Percentiles rank a stretch among this genome's conserved stretches.
Conservation (phyloP, 2,329 filamentous ascomycete species). For the Fusarium beomiforme region DNA sequence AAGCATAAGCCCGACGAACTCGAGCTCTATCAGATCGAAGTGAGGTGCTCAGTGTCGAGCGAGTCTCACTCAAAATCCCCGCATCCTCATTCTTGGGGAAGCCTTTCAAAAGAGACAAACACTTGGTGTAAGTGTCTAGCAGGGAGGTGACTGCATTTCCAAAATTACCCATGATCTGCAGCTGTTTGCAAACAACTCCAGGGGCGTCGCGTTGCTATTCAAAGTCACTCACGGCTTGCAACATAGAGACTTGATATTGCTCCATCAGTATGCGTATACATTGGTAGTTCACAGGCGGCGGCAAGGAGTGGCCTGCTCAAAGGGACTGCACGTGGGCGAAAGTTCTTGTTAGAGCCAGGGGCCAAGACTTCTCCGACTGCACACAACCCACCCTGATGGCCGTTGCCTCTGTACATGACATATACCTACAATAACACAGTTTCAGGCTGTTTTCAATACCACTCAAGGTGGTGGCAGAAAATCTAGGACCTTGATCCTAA, state of each 20-base stretch:
- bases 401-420: slow-evolving; percentile 11
- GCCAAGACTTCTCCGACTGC: background rate
- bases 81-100: slow-evolving; percentile 40
- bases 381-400: slow-evolving; percentile 9
- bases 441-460: background rate
- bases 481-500: too few relatives aligned
- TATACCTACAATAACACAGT: background rate
- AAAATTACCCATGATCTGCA: slow-evolving; percentile 51
- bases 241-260: slow-evolving; percentile 3
- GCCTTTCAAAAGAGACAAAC: slow-evolving; percentile 54
- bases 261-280: slow-evolving; percentile 31
- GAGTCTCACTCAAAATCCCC: slow-evolving; percentile 38
- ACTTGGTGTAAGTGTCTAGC: slow-evolving; percentile 59
- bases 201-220: background rate
- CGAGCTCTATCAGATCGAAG: slow-evolving; percentile 53
- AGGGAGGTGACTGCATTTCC: slow-evolving; percentile 56
- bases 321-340: slow-evolving; percentile 36
- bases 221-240: slow-evolving; percentile 12
- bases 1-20: slow-evolving; percentile 56
- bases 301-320: slow-evolving; percentile 3
- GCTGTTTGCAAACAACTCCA: background rate
- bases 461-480: too few relatives aligned
- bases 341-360: background rate
- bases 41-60: slow-evolving; percentile 46
- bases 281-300: slow-evolving; percentile 26